Conservation (phyloP, 345 rosid species). For the Moricandia moricandioides region DNA sequence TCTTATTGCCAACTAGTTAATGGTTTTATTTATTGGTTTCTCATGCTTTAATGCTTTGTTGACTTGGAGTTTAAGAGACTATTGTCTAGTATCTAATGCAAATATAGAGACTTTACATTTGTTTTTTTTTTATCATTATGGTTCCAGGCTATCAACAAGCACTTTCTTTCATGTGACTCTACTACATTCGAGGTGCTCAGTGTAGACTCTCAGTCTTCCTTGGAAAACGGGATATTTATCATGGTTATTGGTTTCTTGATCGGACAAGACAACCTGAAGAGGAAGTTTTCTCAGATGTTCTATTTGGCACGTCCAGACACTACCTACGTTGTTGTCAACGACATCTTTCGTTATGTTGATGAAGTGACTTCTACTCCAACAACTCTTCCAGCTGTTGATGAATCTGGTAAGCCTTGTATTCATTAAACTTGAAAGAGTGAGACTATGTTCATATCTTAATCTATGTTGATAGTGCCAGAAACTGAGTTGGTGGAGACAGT, state of each 20-base stretch:
- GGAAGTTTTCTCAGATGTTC: slow-evolving; percentile 31
- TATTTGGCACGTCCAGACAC: slow-evolving; percentile 8
- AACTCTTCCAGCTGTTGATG: slow-evolving; percentile 14
- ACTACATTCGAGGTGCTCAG: slow-evolving; percentile 15
- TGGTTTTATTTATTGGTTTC: neutral
- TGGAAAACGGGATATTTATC: slow-evolving; percentile 8
- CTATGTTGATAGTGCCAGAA: neutral
- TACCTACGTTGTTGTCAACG: slow-evolving; percentile 17
- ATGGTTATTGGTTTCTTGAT: slow-evolving; percentile 32
- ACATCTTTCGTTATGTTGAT: slow-evolving; percentile 32
- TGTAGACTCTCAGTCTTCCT: slow-evolving; percentile 20
- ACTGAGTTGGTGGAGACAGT: slow-evolving; percentile 19
- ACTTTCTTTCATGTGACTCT: slow-evolving; percentile 12
- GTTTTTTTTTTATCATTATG: neutral
- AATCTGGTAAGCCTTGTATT: slow-evolving; percentile 14
- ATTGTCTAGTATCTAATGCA: neutral
- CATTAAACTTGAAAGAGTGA: neutral
- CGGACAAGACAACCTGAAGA: slow-evolving; percentile 24
- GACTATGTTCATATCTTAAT: neutral
- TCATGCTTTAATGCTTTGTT: neutral
- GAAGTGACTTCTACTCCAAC: neutral
- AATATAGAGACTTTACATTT: neutral
- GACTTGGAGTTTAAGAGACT: neutral
- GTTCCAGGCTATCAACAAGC: slow-evolving; percentile 25
- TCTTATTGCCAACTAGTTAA: neutral